A percentile compares a stretch with the other conserved stretches of the same genome.
Conservation (phyloP, 1,284 basidiomycete genomes). For the Tausonia pullulans region DNA sequence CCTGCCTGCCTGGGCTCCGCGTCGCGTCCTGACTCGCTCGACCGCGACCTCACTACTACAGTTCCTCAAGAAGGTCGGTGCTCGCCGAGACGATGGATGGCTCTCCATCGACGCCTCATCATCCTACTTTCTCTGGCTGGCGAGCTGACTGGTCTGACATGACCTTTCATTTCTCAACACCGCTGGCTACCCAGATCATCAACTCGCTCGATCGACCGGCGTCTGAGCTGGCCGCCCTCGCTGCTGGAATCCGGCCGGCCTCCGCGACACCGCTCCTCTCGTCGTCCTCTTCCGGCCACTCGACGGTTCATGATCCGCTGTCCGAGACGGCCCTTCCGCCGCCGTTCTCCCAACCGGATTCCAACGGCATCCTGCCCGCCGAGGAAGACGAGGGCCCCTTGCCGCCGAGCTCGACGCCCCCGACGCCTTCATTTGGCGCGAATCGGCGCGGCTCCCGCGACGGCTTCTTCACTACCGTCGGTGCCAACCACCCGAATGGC, state of each 20-base stretch:
- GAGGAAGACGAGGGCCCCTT: slow-evolving; percentile 8
- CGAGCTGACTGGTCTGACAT: neutral
- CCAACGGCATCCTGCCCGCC: neutral
- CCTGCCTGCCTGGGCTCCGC: too few species aligned
- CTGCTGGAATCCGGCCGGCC: slow-evolving; percentile 66
- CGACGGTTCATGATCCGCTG: neutral
- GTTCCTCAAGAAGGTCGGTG: slow-evolving; percentile 66
- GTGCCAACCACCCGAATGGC: neutral
- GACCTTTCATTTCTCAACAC: neutral
- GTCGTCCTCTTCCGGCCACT: neutral
- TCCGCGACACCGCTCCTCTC: slow-evolving; percentile 10
- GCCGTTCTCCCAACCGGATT: neutral
- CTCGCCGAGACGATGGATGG: neutral
- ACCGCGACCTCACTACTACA: too few species aligned
- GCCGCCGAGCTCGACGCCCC: slow-evolving; percentile 9
- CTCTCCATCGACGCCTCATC: neutral
- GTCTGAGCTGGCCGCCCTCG: slow-evolving; percentile 76
- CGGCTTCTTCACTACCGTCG: neutral
- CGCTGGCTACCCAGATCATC: slow-evolving; percentile 51
- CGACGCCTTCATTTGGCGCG: slow-evolving; percentile 11
- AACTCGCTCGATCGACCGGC: slow-evolving; percentile 85
- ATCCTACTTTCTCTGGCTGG: neutral
- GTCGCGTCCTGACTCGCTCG: too few species aligned
- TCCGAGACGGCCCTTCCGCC: neutral
- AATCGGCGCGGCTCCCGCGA: neutral